These are phyloP conservation scores for Neckera pumila DNA, from an alignment of 225 moss, liverwort and hornwort species.

Conservation along the genomic window DNA sequence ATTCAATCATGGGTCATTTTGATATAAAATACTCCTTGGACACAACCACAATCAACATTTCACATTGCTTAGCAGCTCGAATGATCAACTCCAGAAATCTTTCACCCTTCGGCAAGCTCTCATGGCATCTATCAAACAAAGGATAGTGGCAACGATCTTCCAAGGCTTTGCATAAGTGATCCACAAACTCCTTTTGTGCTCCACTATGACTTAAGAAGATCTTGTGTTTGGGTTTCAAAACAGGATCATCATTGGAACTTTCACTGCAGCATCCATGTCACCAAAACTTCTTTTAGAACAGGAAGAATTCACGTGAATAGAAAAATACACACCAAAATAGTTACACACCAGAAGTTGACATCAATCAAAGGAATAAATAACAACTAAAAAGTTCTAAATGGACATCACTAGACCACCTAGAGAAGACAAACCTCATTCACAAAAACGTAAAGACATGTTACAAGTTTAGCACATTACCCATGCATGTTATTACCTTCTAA, in stretches of 20 bases:
- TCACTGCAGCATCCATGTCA: background rate
- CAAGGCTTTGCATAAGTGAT: background rate
- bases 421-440: background rate
- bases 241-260: background rate
- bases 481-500: background rate
- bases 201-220: background rate
- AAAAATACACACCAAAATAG: too few species aligned
- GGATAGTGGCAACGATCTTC: background rate
- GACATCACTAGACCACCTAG: background rate
- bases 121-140: background rate
- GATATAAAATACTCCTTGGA: background rate
- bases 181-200: background rate
- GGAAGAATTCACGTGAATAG: background rate
- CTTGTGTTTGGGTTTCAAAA: background rate
- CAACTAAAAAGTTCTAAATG: background rate
- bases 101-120: background rate
- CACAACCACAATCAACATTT: background rate
- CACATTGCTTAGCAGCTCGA: background rate
- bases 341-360: background rate
- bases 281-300: background rate
- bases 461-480: background rate
- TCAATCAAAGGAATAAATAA: rapidly evolving
- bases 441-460: too few species aligned
- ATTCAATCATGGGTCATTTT: background rate
- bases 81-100: background rate